A percentile compares a stretch with the other conserved stretches of the same genome.
Conservation (phyloP, 202 grass and related monocot species). For the Bolboschoenoplectus hybrid region DNA sequence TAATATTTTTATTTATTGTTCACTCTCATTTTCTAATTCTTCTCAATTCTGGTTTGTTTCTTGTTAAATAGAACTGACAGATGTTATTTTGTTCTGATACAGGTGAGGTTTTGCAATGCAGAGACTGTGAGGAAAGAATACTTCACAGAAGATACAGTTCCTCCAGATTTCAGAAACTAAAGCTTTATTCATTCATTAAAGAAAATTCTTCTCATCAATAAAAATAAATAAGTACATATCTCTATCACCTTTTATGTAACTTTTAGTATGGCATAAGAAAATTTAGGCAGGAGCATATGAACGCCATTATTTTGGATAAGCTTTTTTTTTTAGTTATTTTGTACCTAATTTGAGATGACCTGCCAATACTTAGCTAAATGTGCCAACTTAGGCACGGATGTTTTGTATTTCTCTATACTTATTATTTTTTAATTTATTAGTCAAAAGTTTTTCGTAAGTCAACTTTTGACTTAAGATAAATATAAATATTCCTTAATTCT, state of each 20-base stretch:
- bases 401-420: conserved; percentile 17
- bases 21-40: conserved; percentile 7
- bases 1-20: conserved; percentile 4
- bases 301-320: neutral
- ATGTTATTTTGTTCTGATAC: conserved; percentile 1
- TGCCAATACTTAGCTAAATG: neutral
- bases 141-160: conserved; percentile 66
- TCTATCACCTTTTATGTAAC: neutral
- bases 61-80: conserved; percentile 17
- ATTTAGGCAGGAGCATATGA: neutral
- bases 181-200: neutral
- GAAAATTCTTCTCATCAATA: neutral
- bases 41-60: neutral
- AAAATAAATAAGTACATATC: neutral
- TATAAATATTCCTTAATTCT: neutral
- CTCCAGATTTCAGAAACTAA: conserved; percentile 62
- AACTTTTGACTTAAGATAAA: conserved; percentile 10
- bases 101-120: conserved; percentile 76
- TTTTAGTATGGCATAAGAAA: neutral
- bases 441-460: neutral
- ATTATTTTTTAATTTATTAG: neutral
- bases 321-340: neutral
- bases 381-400: conserved; percentile 22
- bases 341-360: conserved; percentile 15
- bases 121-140: conserved; percentile 72